Conservation (phyloP, 345 rosid genomes). For the Citrus sp. region DNA sequence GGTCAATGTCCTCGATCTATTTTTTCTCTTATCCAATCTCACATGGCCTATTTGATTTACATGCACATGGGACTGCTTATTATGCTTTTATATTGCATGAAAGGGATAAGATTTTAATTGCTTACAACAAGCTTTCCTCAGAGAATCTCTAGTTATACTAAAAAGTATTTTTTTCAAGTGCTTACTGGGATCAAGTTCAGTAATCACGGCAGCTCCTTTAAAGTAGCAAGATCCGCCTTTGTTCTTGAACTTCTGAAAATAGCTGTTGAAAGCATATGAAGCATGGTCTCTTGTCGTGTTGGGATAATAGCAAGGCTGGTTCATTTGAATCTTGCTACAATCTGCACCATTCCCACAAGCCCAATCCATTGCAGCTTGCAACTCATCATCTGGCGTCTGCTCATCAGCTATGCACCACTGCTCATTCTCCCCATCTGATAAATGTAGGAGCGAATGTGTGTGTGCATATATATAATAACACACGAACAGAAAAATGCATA, state of each 20-base stretch:
- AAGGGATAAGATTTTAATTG: neutral
- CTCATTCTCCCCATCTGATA: conserved; percentile 47
- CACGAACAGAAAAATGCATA: neutral
- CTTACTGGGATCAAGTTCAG: conserved; percentile 81
- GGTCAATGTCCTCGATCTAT: neutral
- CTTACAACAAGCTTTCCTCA: neutral
- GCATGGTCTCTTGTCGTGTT: conserved; percentile 67
- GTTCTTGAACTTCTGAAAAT: conserved; percentile 59
- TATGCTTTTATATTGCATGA: neutral
- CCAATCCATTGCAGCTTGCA: conserved; percentile 69
- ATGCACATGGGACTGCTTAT: conserved; percentile 16
- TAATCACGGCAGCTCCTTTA: conserved; percentile 69
- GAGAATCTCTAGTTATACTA: neutral
- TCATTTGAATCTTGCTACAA: conserved; percentile 52
- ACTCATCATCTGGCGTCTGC: conserved; percentile 61
- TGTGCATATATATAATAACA: neutral
- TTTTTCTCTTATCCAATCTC: neutral
- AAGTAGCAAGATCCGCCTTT: conserved; percentile 78
- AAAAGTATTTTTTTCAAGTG: neutral
- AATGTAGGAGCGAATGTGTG: no score
- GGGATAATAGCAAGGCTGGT: conserved; percentile 66
- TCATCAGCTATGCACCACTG: conserved; percentile 85
- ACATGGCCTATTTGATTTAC: conserved; percentile 3
- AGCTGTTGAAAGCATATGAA: conserved; percentile 75
- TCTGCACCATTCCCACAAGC: conserved; percentile 70